Percentiles rank a stretch among this genome's conserved stretches.
phyloP scores from a whole-genome alignment of 2,329 filamentous ascomycete species.

The Diaporthe sp. region DNA sequence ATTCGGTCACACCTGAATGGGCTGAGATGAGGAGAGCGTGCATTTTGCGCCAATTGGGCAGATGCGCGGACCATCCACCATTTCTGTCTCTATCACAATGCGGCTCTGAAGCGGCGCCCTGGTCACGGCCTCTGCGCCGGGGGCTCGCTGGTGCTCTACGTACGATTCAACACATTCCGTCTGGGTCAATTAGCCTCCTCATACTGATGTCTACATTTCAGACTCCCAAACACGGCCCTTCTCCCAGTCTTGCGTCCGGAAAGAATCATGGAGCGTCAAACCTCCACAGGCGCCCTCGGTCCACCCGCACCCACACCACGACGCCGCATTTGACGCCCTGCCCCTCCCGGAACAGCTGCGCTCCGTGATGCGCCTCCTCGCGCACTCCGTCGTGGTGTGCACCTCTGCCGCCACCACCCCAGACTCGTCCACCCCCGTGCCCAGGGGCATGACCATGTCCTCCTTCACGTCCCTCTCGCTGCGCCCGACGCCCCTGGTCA shows the following conservation, averaged over 20 bases:
- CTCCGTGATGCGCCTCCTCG: conserved; percentile 65
- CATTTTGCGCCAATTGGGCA: conserved; percentile 47
- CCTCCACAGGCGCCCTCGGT: conserved; percentile 50
- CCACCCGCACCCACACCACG: conserved; percentile 47
- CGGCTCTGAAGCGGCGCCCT: neutral
- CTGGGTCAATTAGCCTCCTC: neutral
- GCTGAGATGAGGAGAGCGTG: conserved; percentile 49
- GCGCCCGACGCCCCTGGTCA: conserved; percentile 63
- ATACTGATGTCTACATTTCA: neutral
- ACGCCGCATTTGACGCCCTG: conserved; percentile 36
- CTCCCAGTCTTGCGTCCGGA: neutral
- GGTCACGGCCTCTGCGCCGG: conserved; percentile 26
- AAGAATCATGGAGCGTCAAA: conserved; percentile 47
- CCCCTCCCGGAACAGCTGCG: conserved; percentile 62
- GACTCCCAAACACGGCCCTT: conserved; percentile 1
- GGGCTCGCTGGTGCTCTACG: conserved; percentile 22
- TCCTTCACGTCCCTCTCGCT: conserved; percentile 69
- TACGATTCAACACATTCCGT: neutral
- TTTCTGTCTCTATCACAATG: conserved; percentile 20
- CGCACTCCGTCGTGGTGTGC: conserved; percentile 68
- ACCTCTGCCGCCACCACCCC: conserved; percentile 52
- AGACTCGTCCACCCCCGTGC: neutral
- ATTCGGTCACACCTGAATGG: conserved; percentile 42
- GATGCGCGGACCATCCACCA: conserved; percentile 40
- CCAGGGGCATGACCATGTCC: conserved; percentile 70